phyloP scores from a whole-genome alignment of 2,329 filamentous ascomycete genomes.

The Cadophora gregata region DNA sequence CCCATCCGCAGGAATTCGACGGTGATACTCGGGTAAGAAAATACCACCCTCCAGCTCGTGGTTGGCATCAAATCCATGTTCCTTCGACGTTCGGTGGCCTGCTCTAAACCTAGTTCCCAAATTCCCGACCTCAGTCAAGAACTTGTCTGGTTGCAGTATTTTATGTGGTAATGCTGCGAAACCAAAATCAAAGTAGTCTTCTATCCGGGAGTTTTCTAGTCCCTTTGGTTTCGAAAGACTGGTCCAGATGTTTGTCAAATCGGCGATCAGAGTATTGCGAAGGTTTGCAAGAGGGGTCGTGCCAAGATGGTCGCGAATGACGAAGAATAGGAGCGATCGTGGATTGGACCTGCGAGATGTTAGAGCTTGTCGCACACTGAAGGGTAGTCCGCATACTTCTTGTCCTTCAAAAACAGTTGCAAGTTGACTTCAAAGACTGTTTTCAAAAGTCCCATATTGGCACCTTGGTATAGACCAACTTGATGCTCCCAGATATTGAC shows the following conservation, averaged over 20 bases:
- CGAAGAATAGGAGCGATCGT: slow-evolving; percentile 94
- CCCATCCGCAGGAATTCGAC: slow-evolving; percentile 95
- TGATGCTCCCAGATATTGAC: slow-evolving; percentile 99
- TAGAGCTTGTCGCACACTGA: slow-evolving; percentile 28
- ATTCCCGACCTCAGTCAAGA: slow-evolving; percentile 78
- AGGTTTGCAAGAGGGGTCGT: slow-evolving; percentile 90
- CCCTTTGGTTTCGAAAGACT: slow-evolving; percentile 90
- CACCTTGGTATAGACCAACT: slow-evolving; percentile 95
- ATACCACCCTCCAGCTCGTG: slow-evolving; percentile 79
- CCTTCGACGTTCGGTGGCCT: slow-evolving; percentile 74
- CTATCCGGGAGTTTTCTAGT: slow-evolving; percentile 85
- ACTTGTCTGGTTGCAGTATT: slow-evolving; percentile 92
- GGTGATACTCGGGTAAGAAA: slow-evolving; percentile 92
- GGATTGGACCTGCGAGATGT: slow-evolving; percentile 71
- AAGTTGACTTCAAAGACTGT: slow-evolving; percentile 99
- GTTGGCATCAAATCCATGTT: slow-evolving; percentile 65
- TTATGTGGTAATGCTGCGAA: slow-evolving; percentile 97
- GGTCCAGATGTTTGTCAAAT: slow-evolving; percentile 90
- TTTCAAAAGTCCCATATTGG: slow-evolving; percentile 98
- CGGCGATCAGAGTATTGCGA: slow-evolving; percentile 86
- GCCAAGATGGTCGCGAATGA: slow-evolving; percentile 96
- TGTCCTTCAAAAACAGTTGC: slow-evolving; percentile 95
- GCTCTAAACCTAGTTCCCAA: slow-evolving; percentile 83
- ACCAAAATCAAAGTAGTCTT: slow-evolving; percentile 98
- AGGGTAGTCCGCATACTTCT: slow-evolving; percentile 65